These are phyloP conservation scores for Aureobasidium uvarum DNA, from an alignment of 2,329 filamentous ascomycete species.

Conservation along the genomic window DNA sequence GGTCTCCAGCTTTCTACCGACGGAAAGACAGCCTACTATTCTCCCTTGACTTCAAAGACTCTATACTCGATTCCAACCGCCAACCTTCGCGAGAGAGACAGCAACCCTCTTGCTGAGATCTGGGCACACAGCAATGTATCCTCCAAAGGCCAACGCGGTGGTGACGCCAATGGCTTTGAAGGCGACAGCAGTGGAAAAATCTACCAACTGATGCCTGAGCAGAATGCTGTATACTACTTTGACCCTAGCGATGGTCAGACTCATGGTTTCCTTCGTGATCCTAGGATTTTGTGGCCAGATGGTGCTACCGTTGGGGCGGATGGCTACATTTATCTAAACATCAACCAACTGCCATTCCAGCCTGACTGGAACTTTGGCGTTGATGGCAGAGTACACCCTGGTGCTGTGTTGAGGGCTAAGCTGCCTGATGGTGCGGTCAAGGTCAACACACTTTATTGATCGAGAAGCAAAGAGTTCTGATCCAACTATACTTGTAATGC, in stretches of 20 bases:
- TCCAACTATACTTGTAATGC: background rate
- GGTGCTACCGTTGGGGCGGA: constrained; percentile 45
- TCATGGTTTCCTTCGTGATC: constrained; percentile 44
- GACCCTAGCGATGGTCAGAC: constrained; percentile 43
- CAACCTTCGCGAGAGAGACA: constrained; percentile 38
- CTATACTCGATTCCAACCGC: constrained; percentile 38
- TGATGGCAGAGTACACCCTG: constrained; percentile 46
- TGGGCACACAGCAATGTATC: constrained; percentile 49
- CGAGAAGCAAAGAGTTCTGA: background rate
- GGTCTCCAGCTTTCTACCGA: constrained; percentile 49
- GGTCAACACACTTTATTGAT: constrained; percentile 32
- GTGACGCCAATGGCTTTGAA: constrained; percentile 49
- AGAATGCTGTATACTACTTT: constrained; percentile 49
- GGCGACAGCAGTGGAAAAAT: constrained; percentile 46
- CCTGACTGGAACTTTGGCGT: constrained; percentile 50
- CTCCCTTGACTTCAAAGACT: constrained; percentile 42
- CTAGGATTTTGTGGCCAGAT: constrained; percentile 48
- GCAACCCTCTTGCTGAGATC: constrained; percentile 41
- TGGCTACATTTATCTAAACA: constrained; percentile 51
- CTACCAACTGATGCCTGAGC: constrained; percentile 49
- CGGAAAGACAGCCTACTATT: constrained; percentile 47
- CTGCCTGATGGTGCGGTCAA: constrained; percentile 45
- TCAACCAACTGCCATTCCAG: constrained; percentile 52
- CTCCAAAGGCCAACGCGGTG: constrained; percentile 47
- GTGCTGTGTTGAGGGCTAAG: constrained; percentile 47